Conservation (phyloP, 257 asterid species). For the Apocynum venetum region DNA sequence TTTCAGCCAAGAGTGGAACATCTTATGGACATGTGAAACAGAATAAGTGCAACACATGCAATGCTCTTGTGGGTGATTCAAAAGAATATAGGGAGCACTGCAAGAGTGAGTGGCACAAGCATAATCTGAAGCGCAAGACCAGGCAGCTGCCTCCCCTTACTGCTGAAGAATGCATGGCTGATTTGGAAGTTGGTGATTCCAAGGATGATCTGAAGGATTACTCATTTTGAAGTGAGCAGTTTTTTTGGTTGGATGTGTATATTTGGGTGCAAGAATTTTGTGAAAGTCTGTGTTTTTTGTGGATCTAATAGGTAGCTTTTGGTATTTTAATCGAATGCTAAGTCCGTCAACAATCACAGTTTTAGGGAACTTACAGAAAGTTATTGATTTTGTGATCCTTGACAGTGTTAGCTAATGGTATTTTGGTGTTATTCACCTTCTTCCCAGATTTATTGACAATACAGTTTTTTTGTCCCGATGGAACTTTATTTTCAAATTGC, state of each 20-base stretch:
- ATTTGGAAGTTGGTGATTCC: conserved; percentile 55
- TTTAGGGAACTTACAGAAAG: no score
- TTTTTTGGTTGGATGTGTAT: not conserved
- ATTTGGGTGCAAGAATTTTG: not conserved
- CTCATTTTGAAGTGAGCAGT: conserved; percentile 48
- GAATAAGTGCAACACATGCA: conserved; percentile 80
- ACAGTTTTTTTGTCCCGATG: no score
- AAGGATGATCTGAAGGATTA: conserved; percentile 80
- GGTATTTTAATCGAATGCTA: no score
- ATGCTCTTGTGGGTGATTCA: conserved; percentile 65
- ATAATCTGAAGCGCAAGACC: conserved; percentile 73
- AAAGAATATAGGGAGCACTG: conserved; percentile 84
- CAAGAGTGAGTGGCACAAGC: conserved; percentile 97
- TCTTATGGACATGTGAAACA: conserved; percentile 53
- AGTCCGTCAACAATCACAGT: no score
- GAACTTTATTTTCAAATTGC: no score
- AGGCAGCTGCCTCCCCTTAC: conserved; percentile 82
- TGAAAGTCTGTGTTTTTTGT: no score
- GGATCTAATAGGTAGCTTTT: no score
- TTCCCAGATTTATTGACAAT: no score
- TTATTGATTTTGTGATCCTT: no score
- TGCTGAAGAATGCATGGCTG: conserved; percentile 76
- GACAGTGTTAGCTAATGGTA: no score
- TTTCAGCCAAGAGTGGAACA: conserved; percentile 39
- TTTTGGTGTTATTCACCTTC: no score